Evolutionary conservation across 805 yeast genomes (phyloP), one percentile per base, ranked within the genome.

Genomic region (Deakozyma indianensis): DNA sequence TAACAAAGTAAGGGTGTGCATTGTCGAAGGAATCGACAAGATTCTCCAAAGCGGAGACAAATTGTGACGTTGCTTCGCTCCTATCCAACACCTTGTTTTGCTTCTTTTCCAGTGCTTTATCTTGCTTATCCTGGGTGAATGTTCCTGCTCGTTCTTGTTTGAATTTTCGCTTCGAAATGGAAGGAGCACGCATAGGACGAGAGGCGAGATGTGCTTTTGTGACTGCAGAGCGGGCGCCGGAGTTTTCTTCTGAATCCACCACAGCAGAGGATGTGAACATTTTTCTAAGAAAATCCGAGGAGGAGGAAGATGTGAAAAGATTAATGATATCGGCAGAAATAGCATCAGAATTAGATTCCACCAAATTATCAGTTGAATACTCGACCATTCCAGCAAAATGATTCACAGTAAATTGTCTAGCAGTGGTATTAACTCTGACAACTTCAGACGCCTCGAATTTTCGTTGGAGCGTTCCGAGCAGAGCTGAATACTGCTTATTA

Each of bases 301-400:
- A 56, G 23, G 65, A 57, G 9, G 66, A 56, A 11, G 63, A 56
- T 16, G 65, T 63, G 53, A 66, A 65, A 14, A 66, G 54, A 15
- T 57, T 54, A 46, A 66, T 62, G 28, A 66, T 57, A 44, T 67
- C 70, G n/a, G 67, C 61, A 15, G 68, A 61, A 16, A 67, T 60
- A 22, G 75, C 71, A 51, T 76, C 80, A 22, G 68, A 66, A 50
- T 74, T 73, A 48, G 74, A 73, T 40, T 69, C 70, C 21, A 76
- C 57, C 66, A 79, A 63, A 46, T 66, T 65, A 27, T 69, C 73
- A 22, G 71, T 71, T 29, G 70, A 61, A 52, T 76, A 76, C 50
- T 71, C 77, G 22, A 76, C 79, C 49, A 67, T 69, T 9, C 80
- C 81, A 40, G 78, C 78, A 53, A 71, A 76, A 55, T 76, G 82